phyloP scores from a whole-genome alignment of 2,329 filamentous ascomycete genomes.

The Fusarium austroafricanum region DNA sequence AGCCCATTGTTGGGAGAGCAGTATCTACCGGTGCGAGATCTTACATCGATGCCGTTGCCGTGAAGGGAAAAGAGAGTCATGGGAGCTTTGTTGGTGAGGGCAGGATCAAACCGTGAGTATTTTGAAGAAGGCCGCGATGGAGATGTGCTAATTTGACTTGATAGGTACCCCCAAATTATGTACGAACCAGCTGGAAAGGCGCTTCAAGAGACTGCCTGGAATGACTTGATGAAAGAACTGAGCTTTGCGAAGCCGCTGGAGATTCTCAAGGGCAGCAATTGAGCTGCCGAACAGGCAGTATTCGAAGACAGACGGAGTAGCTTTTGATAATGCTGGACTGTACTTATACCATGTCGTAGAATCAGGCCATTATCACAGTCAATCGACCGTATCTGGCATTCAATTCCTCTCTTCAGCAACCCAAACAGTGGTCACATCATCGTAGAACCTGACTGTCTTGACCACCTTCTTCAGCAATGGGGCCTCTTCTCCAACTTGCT shows the following conservation, averaged over 20 bases:
- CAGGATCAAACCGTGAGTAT: conserved; percentile 42
- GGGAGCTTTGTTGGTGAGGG: conserved; percentile 45
- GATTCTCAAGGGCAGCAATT: conserved; percentile 10
- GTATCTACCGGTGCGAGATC: conserved; percentile 33
- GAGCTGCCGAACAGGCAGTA: background rate
- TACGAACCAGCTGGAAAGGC: conserved; percentile 32
- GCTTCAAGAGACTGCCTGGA: conserved; percentile 38
- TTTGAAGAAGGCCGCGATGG: background rate
- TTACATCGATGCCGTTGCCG: conserved; percentile 41
- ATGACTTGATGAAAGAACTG: conserved; percentile 40
- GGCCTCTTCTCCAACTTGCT: background rate
- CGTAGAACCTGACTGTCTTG: conserved; percentile 13
- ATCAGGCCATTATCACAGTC: background rate
- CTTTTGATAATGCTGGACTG: background rate
- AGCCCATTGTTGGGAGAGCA: conserved; percentile 22
- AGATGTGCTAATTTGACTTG: background rate
- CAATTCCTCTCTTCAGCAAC: background rate
- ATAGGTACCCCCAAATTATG: conserved; percentile 36
- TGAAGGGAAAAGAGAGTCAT: conserved; percentile 41
- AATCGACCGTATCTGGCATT: background rate
- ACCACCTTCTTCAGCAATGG: background rate
- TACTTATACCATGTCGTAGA: background rate
- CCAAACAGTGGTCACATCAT: background rate
- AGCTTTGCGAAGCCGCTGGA: conserved; percentile 32
- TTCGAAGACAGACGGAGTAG: no score